A percentile compares a stretch with the other conserved stretches of the same genome.
Conservation (phyloP, 2,329 filamentous ascomycete genomes). For the Penicillium sp. region DNA sequence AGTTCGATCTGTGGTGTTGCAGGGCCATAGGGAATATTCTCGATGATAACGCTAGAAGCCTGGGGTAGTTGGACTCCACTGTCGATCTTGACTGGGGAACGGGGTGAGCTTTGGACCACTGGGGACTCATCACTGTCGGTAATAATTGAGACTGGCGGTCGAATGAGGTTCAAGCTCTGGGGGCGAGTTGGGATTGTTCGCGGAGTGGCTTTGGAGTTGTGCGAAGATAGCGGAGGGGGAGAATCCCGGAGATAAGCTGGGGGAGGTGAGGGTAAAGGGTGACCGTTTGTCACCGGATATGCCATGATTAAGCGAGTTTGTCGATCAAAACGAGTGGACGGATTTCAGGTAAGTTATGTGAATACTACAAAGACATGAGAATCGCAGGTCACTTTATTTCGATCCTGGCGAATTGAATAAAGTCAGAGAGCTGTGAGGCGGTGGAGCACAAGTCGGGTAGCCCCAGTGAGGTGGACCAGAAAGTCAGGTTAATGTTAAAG, state of each 20-base stretch:
- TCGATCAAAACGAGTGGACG: conserved; percentile 5
- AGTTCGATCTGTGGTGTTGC: conserved; percentile 24
- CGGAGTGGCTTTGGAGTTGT: conserved; percentile 21
- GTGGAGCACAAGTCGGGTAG: conserved; percentile 1
- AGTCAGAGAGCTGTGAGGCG: not conserved
- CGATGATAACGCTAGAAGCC: conserved; percentile 29
- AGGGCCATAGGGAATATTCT: conserved; percentile 25
- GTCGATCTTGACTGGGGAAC: conserved; percentile 37
- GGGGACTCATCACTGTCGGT: conserved; percentile 21
- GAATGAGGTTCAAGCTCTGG: conserved; percentile 20
- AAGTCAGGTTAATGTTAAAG: not conserved
- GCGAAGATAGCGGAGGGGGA: conserved; percentile 24
- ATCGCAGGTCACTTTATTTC: not conserved
- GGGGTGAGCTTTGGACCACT: conserved; percentile 31
- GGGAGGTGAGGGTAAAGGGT: conserved; percentile 39
- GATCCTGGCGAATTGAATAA: not conserved
- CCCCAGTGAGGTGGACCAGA: conserved; percentile 1
- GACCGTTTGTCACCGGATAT: not conserved
- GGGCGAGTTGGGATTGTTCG: conserved; percentile 24
- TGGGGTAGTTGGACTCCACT: conserved; percentile 25
- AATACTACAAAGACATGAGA: not conserved
- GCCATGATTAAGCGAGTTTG: not conserved
- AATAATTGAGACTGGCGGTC: conserved; percentile 26
- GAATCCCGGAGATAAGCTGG: conserved; percentile 45
- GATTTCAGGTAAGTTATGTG: not conserved